These are phyloP conservation scores for Mollisia scopiformis DNA, from an alignment of 2,329 filamentous ascomycete genomes.

Conservation along the genomic window DNA sequence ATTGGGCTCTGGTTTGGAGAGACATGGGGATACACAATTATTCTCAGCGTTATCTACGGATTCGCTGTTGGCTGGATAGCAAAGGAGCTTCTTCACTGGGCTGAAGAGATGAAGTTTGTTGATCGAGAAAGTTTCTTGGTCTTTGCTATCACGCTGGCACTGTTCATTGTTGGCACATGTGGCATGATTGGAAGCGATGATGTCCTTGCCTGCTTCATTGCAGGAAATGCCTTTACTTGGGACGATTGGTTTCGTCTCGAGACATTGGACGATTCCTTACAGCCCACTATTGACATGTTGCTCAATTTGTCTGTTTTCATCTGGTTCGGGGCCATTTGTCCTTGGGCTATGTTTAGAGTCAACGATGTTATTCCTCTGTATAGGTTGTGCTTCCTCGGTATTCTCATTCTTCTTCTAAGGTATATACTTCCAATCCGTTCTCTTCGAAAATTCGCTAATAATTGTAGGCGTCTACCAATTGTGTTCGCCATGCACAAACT, in stretches of 20 bases:
- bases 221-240: slow-evolving; percentile 89
- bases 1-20: slow-evolving; percentile 84
- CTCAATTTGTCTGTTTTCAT: slow-evolving; percentile 83
- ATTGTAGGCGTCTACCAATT: slow-evolving; percentile 65
- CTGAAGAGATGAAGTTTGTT: slow-evolving; percentile 75
- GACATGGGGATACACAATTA: slow-evolving; percentile 81
- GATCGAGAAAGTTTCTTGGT: slow-evolving; percentile 40
- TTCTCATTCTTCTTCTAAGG: slow-evolving; percentile 76
- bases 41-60: slow-evolving; percentile 79
- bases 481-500: slow-evolving; percentile 73
- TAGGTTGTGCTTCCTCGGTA: slow-evolving; percentile 72
- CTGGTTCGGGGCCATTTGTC: slow-evolving; percentile 86
- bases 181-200: slow-evolving; percentile 93
- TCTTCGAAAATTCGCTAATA: slow-evolving; percentile 3
- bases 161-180: slow-evolving; percentile 86
- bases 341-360: slow-evolving; percentile 71
- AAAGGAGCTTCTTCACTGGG: slow-evolving; percentile 82
- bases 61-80: slow-evolving; percentile 78
- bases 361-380: slow-evolving; percentile 74
- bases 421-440: slow-evolving; percentile 10
- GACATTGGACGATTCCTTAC: slow-evolving; percentile 88
- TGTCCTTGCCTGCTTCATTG: slow-evolving; percentile 89
- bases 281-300: slow-evolving; percentile 93
- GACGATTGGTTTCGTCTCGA: slow-evolving; percentile 93
- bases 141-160: slow-evolving; percentile 77